Evolutionary conservation across 345 rosid species (phyloP).

Genomic region (Salix udensis): DNA sequence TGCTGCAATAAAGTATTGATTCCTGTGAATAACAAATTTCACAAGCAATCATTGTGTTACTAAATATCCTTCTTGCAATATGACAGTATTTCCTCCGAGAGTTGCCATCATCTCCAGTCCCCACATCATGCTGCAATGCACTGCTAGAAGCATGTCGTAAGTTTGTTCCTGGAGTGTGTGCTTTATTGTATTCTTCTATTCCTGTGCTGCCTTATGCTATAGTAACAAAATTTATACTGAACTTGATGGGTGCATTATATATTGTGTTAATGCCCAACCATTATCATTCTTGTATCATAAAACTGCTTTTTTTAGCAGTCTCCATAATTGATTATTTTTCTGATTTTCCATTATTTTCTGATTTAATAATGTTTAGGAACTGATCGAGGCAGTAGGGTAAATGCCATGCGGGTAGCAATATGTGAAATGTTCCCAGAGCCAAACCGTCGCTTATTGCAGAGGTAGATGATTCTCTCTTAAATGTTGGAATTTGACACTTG

Average conservation of each 20-base stretch:
- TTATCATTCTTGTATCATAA: background rate
- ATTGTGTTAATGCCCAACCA: background rate
- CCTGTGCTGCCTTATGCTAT: background rate
- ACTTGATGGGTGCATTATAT: background rate
- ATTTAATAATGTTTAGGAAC: slow-evolving; percentile 45
- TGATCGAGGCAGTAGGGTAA: slow-evolving; percentile 61
- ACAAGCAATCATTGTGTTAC: background rate
- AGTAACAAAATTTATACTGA: background rate
- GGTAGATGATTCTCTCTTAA: slow-evolving; percentile 40
- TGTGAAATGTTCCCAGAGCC: slow-evolving; percentile 98
- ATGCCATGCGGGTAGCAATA: slow-evolving; percentile 82
- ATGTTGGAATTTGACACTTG: background rate
- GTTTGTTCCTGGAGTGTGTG: slow-evolving; percentile 28
- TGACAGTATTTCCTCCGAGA: slow-evolving; percentile 90
- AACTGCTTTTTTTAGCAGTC: slow-evolving; percentile 5
- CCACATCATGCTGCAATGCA: slow-evolving; percentile 97
- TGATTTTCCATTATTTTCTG: slow-evolving; percentile 12
- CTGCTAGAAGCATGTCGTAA: slow-evolving; percentile 93
- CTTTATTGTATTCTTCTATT: slow-evolving; percentile 14
- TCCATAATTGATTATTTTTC: background rate
- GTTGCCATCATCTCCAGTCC: slow-evolving; percentile 97
- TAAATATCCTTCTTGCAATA: slow-evolving; percentile 12
- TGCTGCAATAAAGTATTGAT: background rate
- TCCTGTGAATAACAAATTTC: slow-evolving; percentile 4
- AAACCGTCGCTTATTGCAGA: slow-evolving; percentile 85